Conservation (phyloP, 805 yeast species). For the Nakazawaea holstii region DNA sequence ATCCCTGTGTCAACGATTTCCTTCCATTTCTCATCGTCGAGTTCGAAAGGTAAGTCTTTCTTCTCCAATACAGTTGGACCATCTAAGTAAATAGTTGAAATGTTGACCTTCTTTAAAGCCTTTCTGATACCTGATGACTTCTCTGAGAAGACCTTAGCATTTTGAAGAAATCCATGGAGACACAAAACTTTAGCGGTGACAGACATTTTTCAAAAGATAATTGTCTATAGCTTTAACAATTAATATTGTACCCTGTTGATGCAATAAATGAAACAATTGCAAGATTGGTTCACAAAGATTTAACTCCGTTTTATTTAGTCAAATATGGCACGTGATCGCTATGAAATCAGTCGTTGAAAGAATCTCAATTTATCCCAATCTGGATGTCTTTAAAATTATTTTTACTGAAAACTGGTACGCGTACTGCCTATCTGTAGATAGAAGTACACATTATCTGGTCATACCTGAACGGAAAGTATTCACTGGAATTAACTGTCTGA, state of each 20-base stretch:
- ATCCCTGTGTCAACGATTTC: slow-evolving; percentile 36
- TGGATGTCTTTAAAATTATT: too few species aligned
- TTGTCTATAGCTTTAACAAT: background rate
- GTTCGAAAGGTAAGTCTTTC: slow-evolving; percentile 60
- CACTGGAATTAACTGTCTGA: too few species aligned
- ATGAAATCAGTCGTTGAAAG: too few species aligned
- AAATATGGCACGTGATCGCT: too few species aligned
- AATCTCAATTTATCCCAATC: too few species aligned
- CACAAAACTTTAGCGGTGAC: slow-evolving; percentile 47
- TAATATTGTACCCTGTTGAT: background rate
- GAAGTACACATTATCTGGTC: too few species aligned
- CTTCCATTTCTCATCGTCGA: slow-evolving; percentile 41
- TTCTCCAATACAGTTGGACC: slow-evolving; percentile 58
- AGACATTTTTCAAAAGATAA: slow-evolving; percentile 4
- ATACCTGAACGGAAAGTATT: too few species aligned
- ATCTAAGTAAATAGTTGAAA: slow-evolving; percentile 61
- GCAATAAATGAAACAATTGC: too few species aligned
- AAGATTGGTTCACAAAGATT: too few species aligned
- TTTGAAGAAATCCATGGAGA: slow-evolving; percentile 77
- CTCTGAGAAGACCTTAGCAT: slow-evolving; percentile 67
- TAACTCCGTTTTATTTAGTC: too few species aligned
- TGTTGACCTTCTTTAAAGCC: slow-evolving; percentile 47
- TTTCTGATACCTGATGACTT: slow-evolving; percentile 79
- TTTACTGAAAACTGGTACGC: too few species aligned
- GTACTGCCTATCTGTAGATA: too few species aligned